Conservation (phyloP, 306 rosid genomes). For the Cajanus cajan region DNA sequence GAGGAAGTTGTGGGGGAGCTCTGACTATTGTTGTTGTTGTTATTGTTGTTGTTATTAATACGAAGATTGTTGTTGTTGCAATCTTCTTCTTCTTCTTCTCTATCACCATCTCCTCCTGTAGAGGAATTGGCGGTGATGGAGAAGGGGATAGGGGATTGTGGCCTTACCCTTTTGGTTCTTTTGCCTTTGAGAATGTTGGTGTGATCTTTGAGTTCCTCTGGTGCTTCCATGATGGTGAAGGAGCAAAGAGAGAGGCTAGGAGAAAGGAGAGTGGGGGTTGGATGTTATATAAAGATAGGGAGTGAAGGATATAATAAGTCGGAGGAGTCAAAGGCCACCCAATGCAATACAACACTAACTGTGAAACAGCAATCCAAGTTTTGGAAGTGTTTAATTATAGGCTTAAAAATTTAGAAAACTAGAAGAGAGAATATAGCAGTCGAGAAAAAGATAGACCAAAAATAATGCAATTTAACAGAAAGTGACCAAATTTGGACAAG, state of each 20-base stretch:
- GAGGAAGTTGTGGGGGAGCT: conserved; percentile 47
- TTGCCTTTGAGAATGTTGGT: conserved; percentile 65
- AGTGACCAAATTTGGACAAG: conserved; percentile 57
- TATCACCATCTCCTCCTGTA: conserved; percentile 6
- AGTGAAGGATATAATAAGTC: conserved; percentile 34
- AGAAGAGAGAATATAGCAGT: conserved; percentile 42
- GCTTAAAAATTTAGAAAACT: not conserved
- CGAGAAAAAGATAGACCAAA: conserved; percentile 34
- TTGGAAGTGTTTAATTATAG: conserved; percentile 43
- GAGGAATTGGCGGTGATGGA: conserved; percentile 46
- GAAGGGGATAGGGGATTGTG: conserved; percentile 83
- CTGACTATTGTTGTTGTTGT: not conserved
- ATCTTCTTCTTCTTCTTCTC: conserved; percentile 13
- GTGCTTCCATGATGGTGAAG: conserved; percentile 56
- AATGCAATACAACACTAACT: conserved; percentile 65
- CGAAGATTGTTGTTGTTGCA: not conserved
- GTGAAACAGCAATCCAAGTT: conserved; percentile 45
- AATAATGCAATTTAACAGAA: conserved; percentile 52
- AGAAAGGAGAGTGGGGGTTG: conserved; percentile 33
- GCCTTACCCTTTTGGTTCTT: conserved; percentile 86
- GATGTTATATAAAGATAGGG: conserved; percentile 28
- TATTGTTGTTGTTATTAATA: not conserved
- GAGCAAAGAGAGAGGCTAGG: conserved; percentile 30
- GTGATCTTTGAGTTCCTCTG: conserved; percentile 54
- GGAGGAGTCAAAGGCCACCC: conserved; percentile 60